A percentile compares a stretch with the other conserved stretches of the same genome.
phyloP scores from a whole-genome alignment of 768 basidiomycete genomes.

The Crassisporium funariophilum region DNA sequence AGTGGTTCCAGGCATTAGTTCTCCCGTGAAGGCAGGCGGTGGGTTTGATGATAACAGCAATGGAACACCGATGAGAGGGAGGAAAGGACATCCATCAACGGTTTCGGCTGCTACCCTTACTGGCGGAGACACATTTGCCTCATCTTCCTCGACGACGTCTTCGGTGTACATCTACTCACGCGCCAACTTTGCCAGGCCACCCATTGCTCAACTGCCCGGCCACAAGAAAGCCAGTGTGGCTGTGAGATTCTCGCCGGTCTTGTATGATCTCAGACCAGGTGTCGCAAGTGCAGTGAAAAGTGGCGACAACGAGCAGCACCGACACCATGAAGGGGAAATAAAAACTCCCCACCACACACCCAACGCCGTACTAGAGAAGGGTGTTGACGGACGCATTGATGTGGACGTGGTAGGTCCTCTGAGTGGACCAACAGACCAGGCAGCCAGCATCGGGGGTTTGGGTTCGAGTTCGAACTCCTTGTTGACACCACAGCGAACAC shows the following conservation, averaged over 20 bases:
- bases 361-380: constrained; percentile 67
- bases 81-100: constrained; percentile 52
- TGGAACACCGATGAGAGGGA: constrained; percentile 57
- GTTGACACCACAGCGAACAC: constrained; percentile 36
- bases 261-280: constrained; percentile 85
- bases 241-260: constrained; percentile 88
- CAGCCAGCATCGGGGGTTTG: constrained; percentile 6
- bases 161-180: constrained; percentile 94
- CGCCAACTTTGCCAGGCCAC: constrained; percentile 90
- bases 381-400: constrained; percentile 59
- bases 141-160: constrained; percentile 51
- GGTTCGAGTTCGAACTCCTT: constrained; percentile 15
- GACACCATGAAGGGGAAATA: constrained; percentile 12
- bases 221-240: constrained; percentile 96
- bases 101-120: neutral
- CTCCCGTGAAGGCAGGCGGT: constrained; percentile 15
- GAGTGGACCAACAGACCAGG: constrained; percentile 10
- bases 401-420: constrained; percentile 60
- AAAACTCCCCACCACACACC: constrained; percentile 32
- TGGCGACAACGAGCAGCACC: constrained; percentile 26
- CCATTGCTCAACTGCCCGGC: constrained; percentile 93
- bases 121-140: neutral
- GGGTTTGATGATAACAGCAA: constrained; percentile 39
- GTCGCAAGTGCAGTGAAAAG: constrained; percentile 41
- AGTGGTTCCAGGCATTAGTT: constrained; percentile 34